phyloP scores from a whole-genome alignment of 257 asterid species.

The Thymus mandschuricus region DNA sequence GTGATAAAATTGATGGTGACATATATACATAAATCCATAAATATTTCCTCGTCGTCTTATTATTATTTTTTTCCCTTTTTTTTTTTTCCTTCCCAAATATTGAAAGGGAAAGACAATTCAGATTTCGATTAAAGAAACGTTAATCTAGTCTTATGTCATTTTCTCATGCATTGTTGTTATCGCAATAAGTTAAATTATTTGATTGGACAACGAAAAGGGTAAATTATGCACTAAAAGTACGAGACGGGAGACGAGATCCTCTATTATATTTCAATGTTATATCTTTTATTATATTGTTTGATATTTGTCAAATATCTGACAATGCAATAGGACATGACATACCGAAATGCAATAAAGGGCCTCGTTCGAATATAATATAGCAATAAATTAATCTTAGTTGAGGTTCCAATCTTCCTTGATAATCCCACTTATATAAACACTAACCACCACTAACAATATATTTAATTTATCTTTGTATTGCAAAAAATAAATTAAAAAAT shows the following conservation, averaged over 20 bases:
- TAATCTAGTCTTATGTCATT: slow-evolving; percentile 20
- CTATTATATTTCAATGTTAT: no score
- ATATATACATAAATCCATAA: background rate
- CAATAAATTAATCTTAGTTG: slow-evolving; percentile 26
- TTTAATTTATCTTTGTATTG: background rate
- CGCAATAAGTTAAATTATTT: slow-evolving; percentile 10
- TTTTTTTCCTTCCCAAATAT: background rate
- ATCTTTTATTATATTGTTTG: no score
- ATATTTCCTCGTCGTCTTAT: slow-evolving; percentile 1
- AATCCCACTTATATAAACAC: slow-evolving; percentile 32
- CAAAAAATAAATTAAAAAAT: background rate
- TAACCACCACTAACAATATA: slow-evolving; percentile 27
- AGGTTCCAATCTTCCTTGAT: slow-evolving; percentile 32
- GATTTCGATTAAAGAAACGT: slow-evolving; percentile 16
- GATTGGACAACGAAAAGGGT: slow-evolving; percentile 34
- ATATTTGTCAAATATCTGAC: no score
- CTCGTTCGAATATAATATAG: background rate
- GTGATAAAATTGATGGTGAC: background rate
- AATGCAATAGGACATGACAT: no score
- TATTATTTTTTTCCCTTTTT: background rate
- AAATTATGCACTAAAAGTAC: slow-evolving; percentile 38
- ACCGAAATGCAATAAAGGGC: no score
- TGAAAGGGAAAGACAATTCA: slow-evolving; percentile 26
- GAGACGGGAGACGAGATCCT: background rate
- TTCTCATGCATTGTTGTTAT: slow-evolving; percentile 30